Conservation (phyloP, 805 yeast species). For the Saccharomycopsis guyanensis region DNA sequence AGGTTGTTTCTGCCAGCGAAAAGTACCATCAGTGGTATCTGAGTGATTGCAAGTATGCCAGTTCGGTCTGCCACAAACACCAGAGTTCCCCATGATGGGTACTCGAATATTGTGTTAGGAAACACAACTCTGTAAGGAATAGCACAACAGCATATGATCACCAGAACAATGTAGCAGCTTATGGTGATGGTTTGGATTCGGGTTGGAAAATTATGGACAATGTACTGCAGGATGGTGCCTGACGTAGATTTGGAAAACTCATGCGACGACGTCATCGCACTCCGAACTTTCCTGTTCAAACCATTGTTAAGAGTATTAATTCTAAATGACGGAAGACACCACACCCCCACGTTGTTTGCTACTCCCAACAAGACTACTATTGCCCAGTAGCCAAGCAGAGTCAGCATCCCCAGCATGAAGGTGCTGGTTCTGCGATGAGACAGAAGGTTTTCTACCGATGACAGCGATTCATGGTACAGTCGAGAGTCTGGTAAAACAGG, state of each 20-base stretch:
- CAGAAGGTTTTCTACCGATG: conserved; percentile 27
- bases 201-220: conserved; percentile 29
- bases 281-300: no score
- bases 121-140: conserved; percentile 25
- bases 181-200: conserved; percentile 29
- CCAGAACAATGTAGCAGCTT: conserved; percentile 25
- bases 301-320: conserved; percentile 25
- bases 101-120: conserved; percentile 28
- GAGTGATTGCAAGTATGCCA: conserved; percentile 37
- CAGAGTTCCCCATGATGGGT: conserved; percentile 26
- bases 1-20: conserved; percentile 33
- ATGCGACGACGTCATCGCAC: no score
- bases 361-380: conserved; percentile 25
- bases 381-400: conserved; percentile 30
- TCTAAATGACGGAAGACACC: conserved; percentile 31
- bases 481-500: conserved; percentile 26
- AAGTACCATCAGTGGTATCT: conserved; percentile 30
- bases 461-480: conserved; percentile 24
- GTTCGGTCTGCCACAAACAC: conserved; percentile 38
- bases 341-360: conserved; percentile 26
- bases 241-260: no score
- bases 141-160: conserved; percentile 26
- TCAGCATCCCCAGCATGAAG: conserved; percentile 25
- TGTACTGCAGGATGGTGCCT: no score
- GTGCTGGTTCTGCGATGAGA: conserved; percentile 28